Base-by-base conservation (phyloP, 441 rosid genomes). In the Rhodomyrtus psidioides region DNA sequence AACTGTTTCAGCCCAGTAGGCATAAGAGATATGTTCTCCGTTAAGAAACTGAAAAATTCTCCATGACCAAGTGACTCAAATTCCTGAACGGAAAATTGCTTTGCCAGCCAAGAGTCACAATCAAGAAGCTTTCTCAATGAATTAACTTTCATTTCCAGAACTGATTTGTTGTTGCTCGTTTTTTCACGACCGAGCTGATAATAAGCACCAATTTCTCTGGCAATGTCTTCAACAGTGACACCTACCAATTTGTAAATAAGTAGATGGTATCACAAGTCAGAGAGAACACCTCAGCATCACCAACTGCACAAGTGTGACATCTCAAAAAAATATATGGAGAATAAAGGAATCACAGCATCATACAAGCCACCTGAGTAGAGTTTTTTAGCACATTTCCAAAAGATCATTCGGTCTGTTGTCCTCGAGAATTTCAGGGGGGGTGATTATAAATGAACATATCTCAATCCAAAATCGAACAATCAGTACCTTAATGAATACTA, bases 21-120 rank as follows among this genome's bases (percentile, higher is more conserved):
- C 83, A 98, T 89, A 55, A 91, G 83, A 55, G 93, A 89, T 55
- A 90, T 84, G 88, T 96, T 89, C 81, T 91, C 90, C 90, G 92
- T 95, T 76, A 98, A 90, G 90, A 98, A 96, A 83, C 28, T 82
- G 59, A 94, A 92, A 87, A 98, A 95, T n/a, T 91, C 94, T 87
- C 98, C 99, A 92, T 91, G 90, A 86, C 96, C 99, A 90, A 98
- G 98, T 86, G 93, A 92, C 89, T 90, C 91, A 84, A 98, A 98
- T 86, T 95, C 91, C 82, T 89, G 90, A 83, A 96, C 91, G 85
- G 88, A 88, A 88, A 92, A 93, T 87, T 95, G 95, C 90, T 94
- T 95, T 60, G 92, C 91, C 92, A 98, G 86, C 96, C 95, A 94
- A 75, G 60, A 76, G 90, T 91, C 94, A 88, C 99, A 96, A 81